Evolutionary conservation across 106 monocot species (phyloP).

Genomic region (Dendrobium nobile): DNA sequence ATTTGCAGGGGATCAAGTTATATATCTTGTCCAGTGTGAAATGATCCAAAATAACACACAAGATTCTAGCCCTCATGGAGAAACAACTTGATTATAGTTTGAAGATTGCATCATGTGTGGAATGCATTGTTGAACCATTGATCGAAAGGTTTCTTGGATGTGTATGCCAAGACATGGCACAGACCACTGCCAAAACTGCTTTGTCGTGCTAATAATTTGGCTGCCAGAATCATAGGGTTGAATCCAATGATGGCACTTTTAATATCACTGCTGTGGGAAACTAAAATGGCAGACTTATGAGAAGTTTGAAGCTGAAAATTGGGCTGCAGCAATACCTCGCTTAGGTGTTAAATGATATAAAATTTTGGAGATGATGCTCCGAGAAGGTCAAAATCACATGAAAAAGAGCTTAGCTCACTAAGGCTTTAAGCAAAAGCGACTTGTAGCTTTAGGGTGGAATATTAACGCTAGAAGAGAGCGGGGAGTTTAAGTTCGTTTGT

Average conservation of each 20-base stretch:
- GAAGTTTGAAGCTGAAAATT: constrained; percentile 28
- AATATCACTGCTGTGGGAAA: background rate
- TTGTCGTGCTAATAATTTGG: background rate
- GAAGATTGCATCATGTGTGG: background rate
- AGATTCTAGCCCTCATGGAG: background rate
- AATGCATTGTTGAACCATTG: too few relatives aligned
- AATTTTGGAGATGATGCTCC: background rate
- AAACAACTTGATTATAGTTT: background rate
- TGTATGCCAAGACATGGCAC: constrained; percentile 2
- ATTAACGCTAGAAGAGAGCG: constrained; percentile 8
- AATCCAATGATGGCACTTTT: background rate
- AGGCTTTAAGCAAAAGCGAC: constrained; percentile 28
- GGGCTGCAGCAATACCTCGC: constrained; percentile 29
- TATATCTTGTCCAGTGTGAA: constrained; percentile 4
- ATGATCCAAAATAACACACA: background rate
- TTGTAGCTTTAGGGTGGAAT: constrained; percentile 47
- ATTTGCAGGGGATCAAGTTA: background rate
- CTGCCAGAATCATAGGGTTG: background rate
- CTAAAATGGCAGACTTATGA: constrained; percentile 29
- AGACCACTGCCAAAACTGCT: background rate
- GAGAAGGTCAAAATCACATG: background rate
- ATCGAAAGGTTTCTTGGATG: background rate
- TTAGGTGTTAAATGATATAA: constrained; percentile 11
- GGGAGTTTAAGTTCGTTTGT: constrained; percentile 12
- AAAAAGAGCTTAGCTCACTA: background rate